Evolutionary conservation across 2,329 filamentous ascomycete genomes (phyloP).

Genomic region (Neonectria coccinea): DNA sequence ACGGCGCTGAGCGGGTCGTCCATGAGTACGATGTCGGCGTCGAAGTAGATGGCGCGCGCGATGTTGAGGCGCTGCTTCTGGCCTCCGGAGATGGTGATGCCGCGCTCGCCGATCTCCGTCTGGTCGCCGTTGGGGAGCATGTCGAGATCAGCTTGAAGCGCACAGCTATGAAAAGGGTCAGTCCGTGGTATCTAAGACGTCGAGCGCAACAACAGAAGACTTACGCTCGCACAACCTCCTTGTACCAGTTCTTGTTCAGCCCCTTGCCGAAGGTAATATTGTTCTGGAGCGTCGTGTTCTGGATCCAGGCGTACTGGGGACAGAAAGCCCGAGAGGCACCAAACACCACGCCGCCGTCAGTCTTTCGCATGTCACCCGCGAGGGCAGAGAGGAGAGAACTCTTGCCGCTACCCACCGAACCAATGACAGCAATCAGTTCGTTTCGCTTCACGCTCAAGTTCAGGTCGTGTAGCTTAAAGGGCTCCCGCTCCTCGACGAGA

Average conservation of each 20-base stretch:
- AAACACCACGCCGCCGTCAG: constrained; percentile 76
- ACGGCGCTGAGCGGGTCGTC: constrained; percentile 77
- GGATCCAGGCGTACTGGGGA: constrained; percentile 97
- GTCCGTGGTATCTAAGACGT: constrained; percentile 26
- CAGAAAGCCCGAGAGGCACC: constrained; percentile 90
- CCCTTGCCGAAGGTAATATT: constrained; percentile 93
- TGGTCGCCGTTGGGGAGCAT: constrained; percentile 91
- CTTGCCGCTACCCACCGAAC: constrained; percentile 90
- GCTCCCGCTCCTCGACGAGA: constrained; percentile 68
- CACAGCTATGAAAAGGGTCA: constrained; percentile 66
- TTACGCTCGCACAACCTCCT: constrained; percentile 82
- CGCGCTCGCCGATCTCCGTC: constrained; percentile 95
- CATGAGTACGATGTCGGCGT: constrained; percentile 75
- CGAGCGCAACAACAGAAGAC: constrained; percentile 41
- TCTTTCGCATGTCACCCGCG: constrained; percentile 93
- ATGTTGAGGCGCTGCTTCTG: constrained; percentile 97
- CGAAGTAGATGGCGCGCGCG: constrained; percentile 81
- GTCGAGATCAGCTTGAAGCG: constrained; percentile 85
- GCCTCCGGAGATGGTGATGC: constrained; percentile 94
- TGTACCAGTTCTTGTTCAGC: constrained; percentile 82
- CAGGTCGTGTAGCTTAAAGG: constrained; percentile 78
- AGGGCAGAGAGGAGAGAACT: constrained; percentile 88
- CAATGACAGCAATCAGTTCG: constrained; percentile 87
- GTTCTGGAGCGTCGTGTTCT: constrained; percentile 86
- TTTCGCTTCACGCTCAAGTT: constrained; percentile 77